phyloP scores from a whole-genome alignment of 169 alveolate genomes.

The Plasmodium adleri region DNA sequence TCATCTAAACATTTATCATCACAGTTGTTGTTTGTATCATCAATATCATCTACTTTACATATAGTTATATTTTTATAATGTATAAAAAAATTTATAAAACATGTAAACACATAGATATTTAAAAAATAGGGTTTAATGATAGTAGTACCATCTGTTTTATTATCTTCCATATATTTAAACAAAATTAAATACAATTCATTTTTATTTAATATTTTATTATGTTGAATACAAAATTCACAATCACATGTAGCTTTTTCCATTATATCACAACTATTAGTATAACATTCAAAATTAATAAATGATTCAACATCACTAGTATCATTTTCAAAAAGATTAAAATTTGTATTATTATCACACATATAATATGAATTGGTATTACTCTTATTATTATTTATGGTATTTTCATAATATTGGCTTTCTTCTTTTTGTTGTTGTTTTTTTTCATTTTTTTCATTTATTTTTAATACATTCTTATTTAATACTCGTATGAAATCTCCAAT shows the following conservation, averaged over 20 bases:
- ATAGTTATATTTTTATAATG: conserved; percentile 16
- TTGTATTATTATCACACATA: neutral
- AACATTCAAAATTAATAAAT: neutral
- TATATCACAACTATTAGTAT: neutral
- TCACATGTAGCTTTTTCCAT: conserved; percentile 24
- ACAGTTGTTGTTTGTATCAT: too few relatives aligned
- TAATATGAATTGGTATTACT: neutral
- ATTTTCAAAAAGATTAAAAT: neutral
- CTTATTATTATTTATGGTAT: neutral
- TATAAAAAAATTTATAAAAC: conserved; percentile 36
- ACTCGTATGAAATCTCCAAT: conserved; percentile 20
- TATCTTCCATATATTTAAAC: conserved; percentile 46
- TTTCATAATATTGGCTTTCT: neutral
- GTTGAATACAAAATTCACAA: conserved; percentile 31
- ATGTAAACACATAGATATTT: conserved; percentile 34
- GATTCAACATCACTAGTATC: conserved; percentile 8
- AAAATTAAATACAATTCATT: conserved; percentile 21
- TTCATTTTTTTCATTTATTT: neutral
- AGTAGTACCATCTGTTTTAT: conserved; percentile 24
- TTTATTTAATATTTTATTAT: conserved; percentile 13
- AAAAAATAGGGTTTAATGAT: conserved; percentile 43
- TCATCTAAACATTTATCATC: too few relatives aligned
- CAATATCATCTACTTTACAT: neutral
- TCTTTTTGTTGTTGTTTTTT: neutral
- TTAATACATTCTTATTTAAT: conserved; percentile 30